phyloP scores from a whole-genome alignment of 768 basidiomycete species.

The Hemileccinum impolitum region DNA sequence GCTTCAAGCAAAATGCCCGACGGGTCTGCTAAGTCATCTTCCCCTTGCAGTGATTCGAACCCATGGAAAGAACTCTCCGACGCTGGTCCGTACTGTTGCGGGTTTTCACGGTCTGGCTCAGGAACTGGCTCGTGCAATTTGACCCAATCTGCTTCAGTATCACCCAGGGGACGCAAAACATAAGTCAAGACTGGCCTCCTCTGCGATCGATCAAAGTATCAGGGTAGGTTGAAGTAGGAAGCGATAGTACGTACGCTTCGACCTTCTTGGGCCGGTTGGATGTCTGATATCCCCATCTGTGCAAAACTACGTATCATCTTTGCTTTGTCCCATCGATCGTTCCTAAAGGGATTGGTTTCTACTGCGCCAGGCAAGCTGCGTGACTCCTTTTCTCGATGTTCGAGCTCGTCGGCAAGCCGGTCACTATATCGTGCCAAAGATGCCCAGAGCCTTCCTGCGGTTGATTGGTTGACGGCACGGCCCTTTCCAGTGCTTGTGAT shows the following conservation, averaged over 20 bases:
- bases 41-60: background rate
- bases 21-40: conserved; percentile 17
- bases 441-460: conserved; percentile 54
- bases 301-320: conserved; percentile 84
- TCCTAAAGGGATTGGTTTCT: conserved; percentile 43
- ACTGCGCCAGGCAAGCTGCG: conserved; percentile 34
- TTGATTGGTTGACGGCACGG: conserved; percentile 27
- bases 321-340: conserved; percentile 61
- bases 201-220: conserved; percentile 14
- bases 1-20: conserved; percentile 60
- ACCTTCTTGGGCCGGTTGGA: background rate
- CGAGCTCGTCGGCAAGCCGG: conserved; percentile 57
- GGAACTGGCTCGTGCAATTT: conserved; percentile 28
- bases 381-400: conserved; percentile 58
- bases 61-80: conserved; percentile 4
- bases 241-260: conserved; percentile 11
- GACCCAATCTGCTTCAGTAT: conserved; percentile 38
- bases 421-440: conserved; percentile 84
- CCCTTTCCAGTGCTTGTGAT: conserved; percentile 44
- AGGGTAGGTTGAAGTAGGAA: background rate
- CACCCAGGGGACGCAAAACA: conserved; percentile 37
- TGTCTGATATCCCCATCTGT: conserved; percentile 44
- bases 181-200: conserved; percentile 42
- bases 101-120: background rate
- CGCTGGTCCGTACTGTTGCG: background rate